Percentiles rank a stretch among this genome's conserved stretches.
Evolutionary conservation across 164 flowering plant genomes (phyloP).

Genomic region (Vitis rupestris): DNA sequence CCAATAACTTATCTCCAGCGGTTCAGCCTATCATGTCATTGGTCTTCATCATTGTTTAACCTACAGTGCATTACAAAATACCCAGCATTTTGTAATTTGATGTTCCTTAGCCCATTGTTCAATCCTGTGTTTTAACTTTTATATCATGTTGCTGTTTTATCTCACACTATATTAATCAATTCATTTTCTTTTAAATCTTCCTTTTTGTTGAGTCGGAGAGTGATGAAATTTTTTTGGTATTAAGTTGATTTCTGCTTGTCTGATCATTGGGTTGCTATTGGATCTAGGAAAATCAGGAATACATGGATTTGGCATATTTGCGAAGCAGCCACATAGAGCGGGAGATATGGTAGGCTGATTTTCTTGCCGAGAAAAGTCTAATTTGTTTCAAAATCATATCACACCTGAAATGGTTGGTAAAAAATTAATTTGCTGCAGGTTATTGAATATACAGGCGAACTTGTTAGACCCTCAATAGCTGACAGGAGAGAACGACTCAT

Average conservation of each 20-base stretch:
- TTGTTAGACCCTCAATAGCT: conserved; percentile 89
- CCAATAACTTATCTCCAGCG: too few relatives aligned
- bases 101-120: too few relatives aligned
- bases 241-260: background rate
- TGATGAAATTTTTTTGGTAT: background rate
- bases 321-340: conserved; percentile 82
- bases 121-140: too few relatives aligned
- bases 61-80: too few relatives aligned
- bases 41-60: too few relatives aligned
- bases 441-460: conserved; percentile 93
- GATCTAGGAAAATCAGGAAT: conserved; percentile 86
- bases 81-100: too few relatives aligned
- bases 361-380: background rate
- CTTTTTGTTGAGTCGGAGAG: background rate
- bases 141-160: too few relatives aligned
- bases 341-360: conserved; percentile 83
- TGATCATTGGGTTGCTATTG: conserved; percentile 4
- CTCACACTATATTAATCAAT: too few relatives aligned
- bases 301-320: conserved; percentile 96
- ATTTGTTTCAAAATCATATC: background rate
- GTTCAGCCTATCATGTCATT: too few relatives aligned
- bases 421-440: conserved; percentile 40
- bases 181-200: background rate
- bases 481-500: conserved; percentile 88
- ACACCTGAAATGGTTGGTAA: background rate